A percentile compares a stretch with the other conserved stretches of the same genome.
Conservation (phyloP, 495 filamentous ascomycete genomes). For the Lasiosphaeria hispida region DNA sequence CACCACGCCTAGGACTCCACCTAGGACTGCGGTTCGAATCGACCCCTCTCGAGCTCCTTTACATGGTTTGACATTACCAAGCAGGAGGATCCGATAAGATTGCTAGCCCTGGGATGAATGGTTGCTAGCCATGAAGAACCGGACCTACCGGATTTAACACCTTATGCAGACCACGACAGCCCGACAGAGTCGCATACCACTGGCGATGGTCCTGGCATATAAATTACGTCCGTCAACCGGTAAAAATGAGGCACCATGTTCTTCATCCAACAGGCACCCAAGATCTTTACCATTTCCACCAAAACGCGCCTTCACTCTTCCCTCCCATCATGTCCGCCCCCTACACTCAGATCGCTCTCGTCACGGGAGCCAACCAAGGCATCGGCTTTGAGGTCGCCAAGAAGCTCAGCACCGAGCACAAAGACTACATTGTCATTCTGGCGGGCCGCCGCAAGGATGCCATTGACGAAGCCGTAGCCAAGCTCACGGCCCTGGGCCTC, state of each 20-base stretch:
- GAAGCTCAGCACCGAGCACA: constrained; percentile 34
- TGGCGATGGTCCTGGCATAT: too few species aligned
- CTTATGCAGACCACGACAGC: too few species aligned
- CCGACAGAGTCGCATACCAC: too few species aligned
- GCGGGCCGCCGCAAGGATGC: constrained; percentile 23
- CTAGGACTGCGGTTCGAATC: too few species aligned
- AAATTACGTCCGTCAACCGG: too few species aligned
- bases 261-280: background rate
- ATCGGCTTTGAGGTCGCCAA: constrained; percentile 45
- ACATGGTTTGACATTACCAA: too few species aligned
- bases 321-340: constrained; percentile 13
- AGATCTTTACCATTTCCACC: background rate
- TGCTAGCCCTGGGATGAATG: too few species aligned
- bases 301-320: background rate
- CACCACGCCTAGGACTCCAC: too few species aligned
- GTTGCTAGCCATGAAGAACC: too few species aligned
- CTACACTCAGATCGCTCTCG: constrained; percentile 36
- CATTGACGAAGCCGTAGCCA: constrained; percentile 24
- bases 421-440: constrained; percentile 42
- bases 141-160: too few species aligned
- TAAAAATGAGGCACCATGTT: background rate
- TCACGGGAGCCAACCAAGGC: constrained; percentile 51
- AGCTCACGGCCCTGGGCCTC: constrained; percentile 8
- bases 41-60: too few species aligned
- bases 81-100: too few species aligned